Conservation (phyloP, 129 eudicot genomes). For the Ambrosia artemisiifolia region DNA sequence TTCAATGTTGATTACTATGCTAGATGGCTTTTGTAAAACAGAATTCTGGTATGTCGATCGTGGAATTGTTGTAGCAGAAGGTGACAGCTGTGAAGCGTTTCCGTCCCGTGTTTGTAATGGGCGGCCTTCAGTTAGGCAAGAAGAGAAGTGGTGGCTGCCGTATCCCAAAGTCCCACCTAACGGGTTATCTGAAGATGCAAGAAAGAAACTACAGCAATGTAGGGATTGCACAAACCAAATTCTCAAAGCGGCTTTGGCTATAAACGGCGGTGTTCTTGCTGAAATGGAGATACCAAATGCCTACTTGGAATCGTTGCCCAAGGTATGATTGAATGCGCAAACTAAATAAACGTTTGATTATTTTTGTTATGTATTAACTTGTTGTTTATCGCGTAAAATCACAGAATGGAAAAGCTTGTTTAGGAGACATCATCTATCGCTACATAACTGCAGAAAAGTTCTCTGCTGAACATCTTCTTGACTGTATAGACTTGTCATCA, state of each 20-base stretch:
- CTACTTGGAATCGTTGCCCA: constrained; percentile 66
- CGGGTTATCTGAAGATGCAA: constrained; percentile 64
- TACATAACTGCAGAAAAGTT: constrained; percentile 80
- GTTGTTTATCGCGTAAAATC: background rate
- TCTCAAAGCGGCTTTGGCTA: constrained; percentile 73
- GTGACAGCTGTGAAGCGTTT: constrained; percentile 41
- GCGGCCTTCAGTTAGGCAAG: constrained; percentile 75
- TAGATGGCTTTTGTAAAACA: constrained; percentile 61
- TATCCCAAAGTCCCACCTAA: constrained; percentile 68
- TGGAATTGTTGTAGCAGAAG: constrained; percentile 45
- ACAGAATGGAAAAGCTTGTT: constrained; percentile 81
- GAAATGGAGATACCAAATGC: constrained; percentile 79
- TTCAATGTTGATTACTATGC: constrained; percentile 61
- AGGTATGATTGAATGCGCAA: constrained; percentile 35
- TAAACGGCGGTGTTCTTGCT: constrained; percentile 68
- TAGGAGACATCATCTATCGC: constrained; percentile 83
- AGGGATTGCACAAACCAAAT: constrained; percentile 84
- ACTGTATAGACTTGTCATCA: constrained; percentile 77
- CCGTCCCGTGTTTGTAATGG: constrained; percentile 29
- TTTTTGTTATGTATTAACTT: background rate
- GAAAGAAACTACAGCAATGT: constrained; percentile 70
- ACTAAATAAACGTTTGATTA: background rate
- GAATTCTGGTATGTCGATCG: constrained; percentile 85
- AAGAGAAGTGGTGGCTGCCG: constrained; percentile 88
- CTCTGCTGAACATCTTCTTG: constrained; percentile 79